Evolutionary conservation across 2,329 filamentous ascomycete species (phyloP).

Genomic region (Ampelomyces quisqualis): DNA sequence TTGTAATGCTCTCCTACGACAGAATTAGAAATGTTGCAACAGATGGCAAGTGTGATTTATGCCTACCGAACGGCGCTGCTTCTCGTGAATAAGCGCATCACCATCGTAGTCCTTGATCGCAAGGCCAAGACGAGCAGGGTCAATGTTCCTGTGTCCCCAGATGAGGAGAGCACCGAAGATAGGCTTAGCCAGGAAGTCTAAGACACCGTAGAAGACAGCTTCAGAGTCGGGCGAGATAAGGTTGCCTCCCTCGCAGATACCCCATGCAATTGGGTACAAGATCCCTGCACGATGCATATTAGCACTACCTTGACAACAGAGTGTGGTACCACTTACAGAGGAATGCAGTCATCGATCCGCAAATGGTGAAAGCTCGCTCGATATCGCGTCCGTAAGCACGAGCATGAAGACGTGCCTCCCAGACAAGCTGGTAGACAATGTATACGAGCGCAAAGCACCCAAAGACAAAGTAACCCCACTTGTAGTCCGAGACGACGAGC

Average conservation of each 20-base stretch:
- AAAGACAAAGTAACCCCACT: conserved; percentile 67
- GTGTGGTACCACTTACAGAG: conserved; percentile 47
- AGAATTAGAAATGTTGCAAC: no score
- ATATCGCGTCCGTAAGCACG: conserved; percentile 56
- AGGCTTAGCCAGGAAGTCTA: conserved; percentile 66
- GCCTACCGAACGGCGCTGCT: conserved; percentile 21
- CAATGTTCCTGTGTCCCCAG: conserved; percentile 63
- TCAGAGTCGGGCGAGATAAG: conserved; percentile 66
- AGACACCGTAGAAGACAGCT: conserved; percentile 66
- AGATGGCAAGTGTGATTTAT: neutral
- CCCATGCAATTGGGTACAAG: conserved; percentile 64
- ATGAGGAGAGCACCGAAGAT: conserved; percentile 63
- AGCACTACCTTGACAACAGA: neutral
- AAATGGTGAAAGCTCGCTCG: conserved; percentile 55
- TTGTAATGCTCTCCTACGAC: no score
- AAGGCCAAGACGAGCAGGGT: conserved; percentile 58
- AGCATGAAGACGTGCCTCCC: conserved; percentile 60
- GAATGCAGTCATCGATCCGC: conserved; percentile 60
- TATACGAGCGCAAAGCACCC: conserved; percentile 55
- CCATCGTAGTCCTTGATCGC: conserved; percentile 51
- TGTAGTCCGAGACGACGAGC: conserved; percentile 62
- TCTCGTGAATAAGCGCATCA: conserved; percentile 29
- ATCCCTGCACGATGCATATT: conserved; percentile 42
- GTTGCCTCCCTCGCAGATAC: conserved; percentile 64
- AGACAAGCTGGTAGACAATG: conserved; percentile 60